Evolutionary conservation across 768 basidiomycete genomes (phyloP), one percentile per base, ranked within the genome.

Genomic region (Strobilomyces dryophilus): DNA sequence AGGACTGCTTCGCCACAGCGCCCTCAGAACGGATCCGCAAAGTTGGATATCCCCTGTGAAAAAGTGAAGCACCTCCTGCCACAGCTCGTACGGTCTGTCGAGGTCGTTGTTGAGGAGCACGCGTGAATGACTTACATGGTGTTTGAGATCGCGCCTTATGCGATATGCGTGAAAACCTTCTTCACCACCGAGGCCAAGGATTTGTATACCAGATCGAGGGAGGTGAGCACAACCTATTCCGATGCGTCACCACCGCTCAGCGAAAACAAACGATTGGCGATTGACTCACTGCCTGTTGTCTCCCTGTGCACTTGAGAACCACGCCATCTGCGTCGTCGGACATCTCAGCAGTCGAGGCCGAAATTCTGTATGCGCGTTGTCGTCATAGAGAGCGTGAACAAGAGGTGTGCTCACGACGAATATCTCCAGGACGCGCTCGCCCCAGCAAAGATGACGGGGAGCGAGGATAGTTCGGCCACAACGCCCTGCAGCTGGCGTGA

Each of bases 271-370:
- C 29, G 1, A 35, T 29, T 6, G 14, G 27, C 10, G 4, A 17
- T 2, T 27, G 4, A 24, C 48, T 32, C 20, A 24, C 40, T 4
- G 40, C 40, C 14, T 49, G 29, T 34, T 34, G 48, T 34, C 34
- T 31, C n/a, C 5, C 40, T 15, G 51, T 40, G 12, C 42, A 45
- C 8, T 48, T 51, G 20, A 56, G 41, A 1, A 55, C 48, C 15
- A 51, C 51, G 3, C 58, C 55, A 1, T 37, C n/a, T 9, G 18
- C 18, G 10, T 59, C 52, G 1, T 29, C 29, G 52, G 52, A 6
- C 49, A 51, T 15, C 53, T 47, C 12, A 52, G 17, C 7, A 45
- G 31, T 29, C 43, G 55, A 57, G 49, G 10, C 52, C 55, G 5
- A 4, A 6, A 29, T 29, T 29, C 29, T 29, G 29, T 29, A 29